Percentiles rank a stretch among this genome's conserved stretches.
Evolutionary conservation across 2,329 filamentous ascomycete genomes (phyloP).

Genomic region (Seiridium cupressi): DNA sequence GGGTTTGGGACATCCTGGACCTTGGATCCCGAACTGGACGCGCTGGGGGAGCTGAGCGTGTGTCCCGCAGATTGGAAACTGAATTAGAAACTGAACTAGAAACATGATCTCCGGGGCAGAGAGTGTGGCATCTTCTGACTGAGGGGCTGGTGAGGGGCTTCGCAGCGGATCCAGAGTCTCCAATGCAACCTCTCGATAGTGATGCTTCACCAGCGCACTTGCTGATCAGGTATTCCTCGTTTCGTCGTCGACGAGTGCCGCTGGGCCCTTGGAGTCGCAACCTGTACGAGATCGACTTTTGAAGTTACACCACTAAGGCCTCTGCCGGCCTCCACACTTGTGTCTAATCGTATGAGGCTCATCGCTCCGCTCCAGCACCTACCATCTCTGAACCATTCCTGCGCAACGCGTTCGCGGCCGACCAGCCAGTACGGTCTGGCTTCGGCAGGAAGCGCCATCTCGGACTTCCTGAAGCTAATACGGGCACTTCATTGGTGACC

Average conservation of each 20-base stretch:
- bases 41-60: background rate
- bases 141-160: slow-evolving; percentile 7
- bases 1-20: too few species aligned
- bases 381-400: too few species aligned
- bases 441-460: background rate
- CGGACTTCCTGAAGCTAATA: too few species aligned
- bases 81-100: slow-evolving; percentile 6
- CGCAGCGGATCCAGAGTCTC: background rate
- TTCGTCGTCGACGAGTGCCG: too few species aligned
- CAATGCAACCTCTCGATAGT: background rate
- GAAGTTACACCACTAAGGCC: too few species aligned
- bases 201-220: background rate
- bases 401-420: too few species aligned
- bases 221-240: background rate
- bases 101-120: slow-evolving; percentile 5
- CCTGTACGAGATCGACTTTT: too few species aligned
- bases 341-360: too few species aligned
- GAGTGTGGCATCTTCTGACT: background rate
- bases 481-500: background rate
- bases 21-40: too few species aligned
- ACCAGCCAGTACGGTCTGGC: background rate
- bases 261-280: too few species aligned
- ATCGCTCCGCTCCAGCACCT: too few species aligned
- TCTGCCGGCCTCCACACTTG: too few species aligned
- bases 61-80: background rate